phyloP scores from a whole-genome alignment of 148 eudicot genomes.

The Rhododendron molle region DNA sequence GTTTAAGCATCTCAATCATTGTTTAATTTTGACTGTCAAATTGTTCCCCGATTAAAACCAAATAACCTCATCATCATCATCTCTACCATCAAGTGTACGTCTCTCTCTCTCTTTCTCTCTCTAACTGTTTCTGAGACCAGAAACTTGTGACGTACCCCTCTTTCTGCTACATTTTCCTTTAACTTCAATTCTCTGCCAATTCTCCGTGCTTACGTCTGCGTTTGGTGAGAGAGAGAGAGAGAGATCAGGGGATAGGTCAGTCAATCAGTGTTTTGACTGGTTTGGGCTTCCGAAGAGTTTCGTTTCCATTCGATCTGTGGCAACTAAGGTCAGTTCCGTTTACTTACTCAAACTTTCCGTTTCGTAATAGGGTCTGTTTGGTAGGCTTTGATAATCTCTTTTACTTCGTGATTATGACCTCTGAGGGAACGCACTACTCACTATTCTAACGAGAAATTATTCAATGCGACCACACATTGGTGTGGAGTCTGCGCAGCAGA shows the following conservation, averaged over 20 bases:
- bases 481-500: no score
- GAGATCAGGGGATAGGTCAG: not conserved
- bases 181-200: not conserved
- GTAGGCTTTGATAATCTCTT: not conserved
- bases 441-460: not conserved
- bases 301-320: not conserved
- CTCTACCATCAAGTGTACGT: not conserved
- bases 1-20: not conserved
- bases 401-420: not conserved
- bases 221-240: not conserved
- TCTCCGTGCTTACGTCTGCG: not conserved
- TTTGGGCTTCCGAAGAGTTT: not conserved
- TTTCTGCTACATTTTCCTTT: not conserved
- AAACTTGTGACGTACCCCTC: not conserved
- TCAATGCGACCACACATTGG: not conserved
- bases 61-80: conserved; percentile 8
- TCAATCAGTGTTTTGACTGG: not conserved
- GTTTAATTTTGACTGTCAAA: no score
- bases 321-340: not conserved
- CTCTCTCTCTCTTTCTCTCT: conserved; percentile 1
- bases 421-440: not conserved
- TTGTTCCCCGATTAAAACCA: conserved; percentile 13
- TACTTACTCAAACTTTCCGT: not conserved
- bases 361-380: not conserved
- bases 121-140: not conserved